Evolutionary conservation across 2,329 filamentous ascomycete species (phyloP).

Genomic region (Chaetomium sp.): DNA sequence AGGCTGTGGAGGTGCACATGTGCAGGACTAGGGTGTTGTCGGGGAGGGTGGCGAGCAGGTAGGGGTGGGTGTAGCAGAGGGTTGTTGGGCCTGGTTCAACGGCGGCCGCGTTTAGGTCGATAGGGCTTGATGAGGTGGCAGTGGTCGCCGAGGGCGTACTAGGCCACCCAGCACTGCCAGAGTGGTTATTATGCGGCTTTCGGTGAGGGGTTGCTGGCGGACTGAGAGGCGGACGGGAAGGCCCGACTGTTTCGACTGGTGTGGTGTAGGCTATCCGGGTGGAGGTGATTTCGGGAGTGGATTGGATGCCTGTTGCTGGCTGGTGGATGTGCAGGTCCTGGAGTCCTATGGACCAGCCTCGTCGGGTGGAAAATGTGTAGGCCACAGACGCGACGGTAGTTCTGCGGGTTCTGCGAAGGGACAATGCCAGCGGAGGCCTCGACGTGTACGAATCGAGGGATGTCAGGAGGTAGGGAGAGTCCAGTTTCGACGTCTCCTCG

Average conservation of each 20-base stretch:
- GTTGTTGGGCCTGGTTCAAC: slow-evolving; percentile 46
- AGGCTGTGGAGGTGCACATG: slow-evolving; percentile 66
- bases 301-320: slow-evolving; percentile 13
- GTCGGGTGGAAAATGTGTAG: slow-evolving; percentile 71
- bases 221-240: slow-evolving; percentile 14
- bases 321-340: slow-evolving; percentile 69
- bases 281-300: slow-evolving; percentile 30
- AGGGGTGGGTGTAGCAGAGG: slow-evolving; percentile 71
- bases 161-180: too few species aligned
- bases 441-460: slow-evolving; percentile 77
- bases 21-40: slow-evolving; percentile 85
- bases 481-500: slow-evolving; percentile 12
- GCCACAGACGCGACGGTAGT: slow-evolving; percentile 76
- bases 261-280: slow-evolving; percentile 37
- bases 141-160: too few species aligned
- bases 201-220: slow-evolving; percentile 24
- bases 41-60: slow-evolving; percentile 73
- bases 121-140: too few species aligned
- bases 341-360: slow-evolving; percentile 85
- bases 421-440: slow-evolving; percentile 72
- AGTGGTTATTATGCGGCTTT: too few species aligned
- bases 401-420: slow-evolving; percentile 60
- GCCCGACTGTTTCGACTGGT: slow-evolving; percentile 12
- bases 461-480: slow-evolving; percentile 56
- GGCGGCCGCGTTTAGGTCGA: slow-evolving; percentile 6